Conservation (phyloP, 73 alveolate genomes). For the Halteria grandinella region DNA sequence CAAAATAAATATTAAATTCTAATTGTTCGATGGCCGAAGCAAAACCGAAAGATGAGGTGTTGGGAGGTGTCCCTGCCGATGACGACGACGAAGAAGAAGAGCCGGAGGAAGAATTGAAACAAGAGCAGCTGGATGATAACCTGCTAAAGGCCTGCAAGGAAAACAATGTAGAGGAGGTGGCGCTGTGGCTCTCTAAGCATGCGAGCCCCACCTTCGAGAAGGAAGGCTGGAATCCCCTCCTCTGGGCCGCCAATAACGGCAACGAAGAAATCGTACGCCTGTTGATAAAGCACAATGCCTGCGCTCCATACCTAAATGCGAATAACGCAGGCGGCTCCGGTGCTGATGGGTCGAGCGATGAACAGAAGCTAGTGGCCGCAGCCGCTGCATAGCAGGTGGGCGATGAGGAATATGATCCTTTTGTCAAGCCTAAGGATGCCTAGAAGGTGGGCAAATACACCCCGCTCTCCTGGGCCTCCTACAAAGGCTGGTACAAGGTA, state of each 20-base stretch:
- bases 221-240: conserved; percentile 76
- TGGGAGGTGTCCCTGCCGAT: too few species aligned
- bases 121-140: conserved; percentile 53
- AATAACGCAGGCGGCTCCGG: conserved; percentile 40
- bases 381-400: conserved; percentile 1
- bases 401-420: conserved; percentile 67
- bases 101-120: conserved; percentile 34
- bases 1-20: too few species aligned
- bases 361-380: conserved; percentile 28
- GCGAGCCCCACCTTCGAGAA: conserved; percentile 47
- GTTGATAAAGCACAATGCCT: conserved; percentile 64
- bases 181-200: conserved; percentile 29
- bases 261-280: conserved; percentile 58
- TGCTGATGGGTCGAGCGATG: conserved; percentile 36
- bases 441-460: conserved; percentile 84
- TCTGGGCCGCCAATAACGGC: conserved; percentile 82
- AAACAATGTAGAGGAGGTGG: conserved; percentile 53
- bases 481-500: conserved; percentile 82
- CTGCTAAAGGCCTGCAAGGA: conserved; percentile 68
- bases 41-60: too few species aligned
- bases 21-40: too few species aligned
- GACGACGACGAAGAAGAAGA: conserved; percentile 38
- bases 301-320: conserved; percentile 60
- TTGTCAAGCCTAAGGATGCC: conserved; percentile 82
- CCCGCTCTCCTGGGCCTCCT: conserved; percentile 91